Base-by-base conservation (phyloP, 495 filamentous ascomycete species). In the Hypoxylon fuscum region DNA sequence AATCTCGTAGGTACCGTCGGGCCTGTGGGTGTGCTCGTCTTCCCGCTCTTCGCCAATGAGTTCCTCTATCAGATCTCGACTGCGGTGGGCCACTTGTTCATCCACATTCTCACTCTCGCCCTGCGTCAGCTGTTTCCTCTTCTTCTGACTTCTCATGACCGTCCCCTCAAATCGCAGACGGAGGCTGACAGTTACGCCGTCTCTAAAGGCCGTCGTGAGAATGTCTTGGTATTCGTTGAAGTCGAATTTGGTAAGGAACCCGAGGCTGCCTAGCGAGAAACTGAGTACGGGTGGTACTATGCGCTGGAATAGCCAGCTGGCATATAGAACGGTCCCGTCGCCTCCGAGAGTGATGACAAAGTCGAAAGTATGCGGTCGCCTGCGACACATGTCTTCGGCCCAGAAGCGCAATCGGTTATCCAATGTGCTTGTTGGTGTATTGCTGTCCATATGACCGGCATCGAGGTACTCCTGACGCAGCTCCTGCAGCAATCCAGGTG, bases 171-270 rank as follows among this genome's bases (percentile, higher is more conserved):
- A 97, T 31, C 95, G 81, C 59, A 98, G 74, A 14, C 96, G 79
- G 66, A 98, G 76, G 68, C 88, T 92, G n/a, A 98, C 91, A 2
- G 87, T 89, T 35, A 98, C 89, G 29, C 95, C 95, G 46, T 96
- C 89, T 21, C 78, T 78, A 66, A 98, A 91, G 3, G 90, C 88
- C 15, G 80, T 82, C 1, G 82, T 85, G 14, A 98, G 77, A 5
- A 85, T 93, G 4, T 87, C 76, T 57, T 84, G 79, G 62, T 90
- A 90, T 2, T 87, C 75, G 18, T 86, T 85, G 74, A 90, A 98
- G 71, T 96, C 92, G 74, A 97, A 98, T 71, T 97, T 97, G 14
- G 96, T 98, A 62, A 98, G 78, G 69, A 98, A 98, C 0, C 95
- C 95, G 21, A 98, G 76, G 15, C 93, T 97, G 2, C 95, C 95